A percentile compares a stretch with the other conserved stretches of the same genome.
Evolutionary conservation across 176 grass and related monocot genomes (phyloP).

Genomic region (Triticum urartu): DNA sequence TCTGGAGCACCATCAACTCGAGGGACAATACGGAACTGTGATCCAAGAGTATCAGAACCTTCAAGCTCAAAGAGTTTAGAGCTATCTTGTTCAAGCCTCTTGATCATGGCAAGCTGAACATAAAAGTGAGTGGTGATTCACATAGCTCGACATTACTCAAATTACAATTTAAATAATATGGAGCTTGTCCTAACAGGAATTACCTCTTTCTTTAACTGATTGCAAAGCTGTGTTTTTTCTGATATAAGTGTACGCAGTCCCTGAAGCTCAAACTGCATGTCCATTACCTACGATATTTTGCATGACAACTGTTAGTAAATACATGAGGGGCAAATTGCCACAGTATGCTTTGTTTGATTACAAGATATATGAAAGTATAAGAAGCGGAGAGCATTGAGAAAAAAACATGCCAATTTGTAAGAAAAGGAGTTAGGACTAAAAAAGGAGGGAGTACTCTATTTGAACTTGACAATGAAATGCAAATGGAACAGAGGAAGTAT

Average conservation of each 20-base stretch:
- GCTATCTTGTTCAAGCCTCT: slow-evolving; percentile 68
- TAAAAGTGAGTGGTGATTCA: slow-evolving; percentile 4
- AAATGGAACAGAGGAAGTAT: neutral
- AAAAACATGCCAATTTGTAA: neutral
- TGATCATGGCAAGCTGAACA: slow-evolving; percentile 81
- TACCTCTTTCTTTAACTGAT: slow-evolving; percentile 94
- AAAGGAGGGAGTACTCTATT: neutral
- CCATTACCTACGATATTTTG: slow-evolving; percentile 61
- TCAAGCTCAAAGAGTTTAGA: slow-evolving; percentile 69
- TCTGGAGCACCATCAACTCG: slow-evolving; percentile 54
- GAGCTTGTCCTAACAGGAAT: slow-evolving; percentile 14
- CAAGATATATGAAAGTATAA: slow-evolving; percentile 9
- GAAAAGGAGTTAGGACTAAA: neutral
- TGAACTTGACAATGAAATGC: neutral
- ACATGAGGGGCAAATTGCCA: neutral
- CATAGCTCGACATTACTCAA: slow-evolving; percentile 12
- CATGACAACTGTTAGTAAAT: neutral
- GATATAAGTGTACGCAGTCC: slow-evolving; percentile 61
- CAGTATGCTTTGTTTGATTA: neutral
- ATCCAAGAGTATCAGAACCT: slow-evolving; percentile 77
- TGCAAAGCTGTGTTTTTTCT: slow-evolving; percentile 83
- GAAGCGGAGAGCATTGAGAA: neutral
- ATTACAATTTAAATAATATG: slow-evolving; percentile 3
- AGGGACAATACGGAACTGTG: slow-evolving; percentile 67
- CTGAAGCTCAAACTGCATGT: slow-evolving; percentile 94